Evolutionary conservation across 352 stramenopile genomes (phyloP), one percentile per base, ranked within the genome.

Genomic region (Globisporangium irregulare): DNA sequence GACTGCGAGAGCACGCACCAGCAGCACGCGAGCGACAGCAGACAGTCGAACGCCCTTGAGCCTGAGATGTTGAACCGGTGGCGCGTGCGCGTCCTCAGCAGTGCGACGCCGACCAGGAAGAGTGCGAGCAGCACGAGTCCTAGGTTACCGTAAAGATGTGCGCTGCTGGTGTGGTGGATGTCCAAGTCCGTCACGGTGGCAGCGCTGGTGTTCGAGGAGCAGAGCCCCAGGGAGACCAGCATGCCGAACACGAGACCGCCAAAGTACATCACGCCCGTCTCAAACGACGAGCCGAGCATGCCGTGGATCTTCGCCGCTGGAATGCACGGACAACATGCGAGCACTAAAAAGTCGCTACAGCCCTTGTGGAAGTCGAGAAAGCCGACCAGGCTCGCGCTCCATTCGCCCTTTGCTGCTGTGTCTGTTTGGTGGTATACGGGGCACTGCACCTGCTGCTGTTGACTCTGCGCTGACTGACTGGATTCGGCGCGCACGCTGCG

Each of bases 1-100:
- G 87, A 68, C 69, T 90, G 82, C 18, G 80, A 74, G 43, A 90
- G 71, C 10, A 79, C 73, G 62, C 82, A 90, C 69, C 78, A 88
- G 59, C 68, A 80, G 68, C 80, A 90, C 34, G 62, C 79, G 51
- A 76, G 70, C 36, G 76, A 82, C 0, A 75, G 66, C 34, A 77
- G 24, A 24, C 70, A 81, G 66, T 90, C 82, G n/a, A 69, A 54
- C 2, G 70, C 48, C 0, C 59, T 41, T 4, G 73, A 77, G 38
- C 82, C 82, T 27, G 69, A 71, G 48, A 90, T 81, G 25, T 71
- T 74, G 36, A 89, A 82, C 7, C 15, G 61, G 14, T 70, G 69
- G n/a, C 82, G 78, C 27, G 80, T 81, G 34, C 77, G 69, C 55
- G 68, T 65, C 20, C 76, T 78, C 41, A 87, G 62, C 46, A 66